These are phyloP conservation scores for Paecilomyces formosus DNA, from an alignment of 2,329 filamentous ascomycete species.

Conservation along the genomic window DNA sequence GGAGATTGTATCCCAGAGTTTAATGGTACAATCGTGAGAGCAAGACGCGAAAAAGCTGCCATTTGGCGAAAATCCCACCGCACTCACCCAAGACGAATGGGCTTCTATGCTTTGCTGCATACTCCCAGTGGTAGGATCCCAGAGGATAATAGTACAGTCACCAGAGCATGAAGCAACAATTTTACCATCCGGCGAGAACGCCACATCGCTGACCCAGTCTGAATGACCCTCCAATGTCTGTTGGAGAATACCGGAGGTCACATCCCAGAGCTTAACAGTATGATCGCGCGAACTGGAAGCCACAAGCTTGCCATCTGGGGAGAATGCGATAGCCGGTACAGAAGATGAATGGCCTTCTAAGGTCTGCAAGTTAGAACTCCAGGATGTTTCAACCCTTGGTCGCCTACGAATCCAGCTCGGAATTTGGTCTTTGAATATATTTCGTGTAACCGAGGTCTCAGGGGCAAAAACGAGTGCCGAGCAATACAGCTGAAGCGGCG, in stretches of 20 bases:
- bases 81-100: conserved; percentile 5
- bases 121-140: conserved; percentile 1
- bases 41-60: conserved; percentile 11
- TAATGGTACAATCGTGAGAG: conserved; percentile 8
- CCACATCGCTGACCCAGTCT: conserved; percentile 9
- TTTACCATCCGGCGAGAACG: conserved; percentile 19
- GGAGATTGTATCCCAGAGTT: conserved; percentile 8
- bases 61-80: conserved; percentile 13
- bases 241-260: conserved; percentile 3
- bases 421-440: conserved; percentile 11
- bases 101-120: neutral
- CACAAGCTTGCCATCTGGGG: conserved; percentile 10
- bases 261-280: conserved; percentile 12
- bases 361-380: conserved; percentile 15
- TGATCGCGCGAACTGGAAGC: conserved; percentile 10
- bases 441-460: conserved; percentile 14
- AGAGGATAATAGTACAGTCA: neutral
- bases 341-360: conserved; percentile 9
- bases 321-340: conserved; percentile 11
- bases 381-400: conserved; percentile 6
- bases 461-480: conserved; percentile 26
- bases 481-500: conserved; percentile 29
- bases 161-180: conserved; percentile 8
- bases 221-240: conserved; percentile 16
- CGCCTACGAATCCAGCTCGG: conserved; percentile 9